Percentiles rank a stretch among this genome's conserved stretches.
phyloP scores from a whole-genome alignment of 1,284 basidiomycete species.

The Ceratobasidium sp. region DNA sequence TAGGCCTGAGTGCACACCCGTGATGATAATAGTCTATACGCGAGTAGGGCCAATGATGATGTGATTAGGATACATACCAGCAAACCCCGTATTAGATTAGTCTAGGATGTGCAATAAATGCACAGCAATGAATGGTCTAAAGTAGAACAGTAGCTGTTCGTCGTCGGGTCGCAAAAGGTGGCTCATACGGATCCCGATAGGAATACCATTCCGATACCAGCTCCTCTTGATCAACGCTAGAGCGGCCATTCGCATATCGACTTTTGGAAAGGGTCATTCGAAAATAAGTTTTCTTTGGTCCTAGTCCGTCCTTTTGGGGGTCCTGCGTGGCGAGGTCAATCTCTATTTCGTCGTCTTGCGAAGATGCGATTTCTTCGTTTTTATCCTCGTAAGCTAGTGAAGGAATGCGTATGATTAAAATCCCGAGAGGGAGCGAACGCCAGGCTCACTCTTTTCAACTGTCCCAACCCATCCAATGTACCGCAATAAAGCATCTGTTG shows the following conservation, averaged over 20 bases:
- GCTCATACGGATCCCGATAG: slow-evolving; percentile 1
- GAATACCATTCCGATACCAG: slow-evolving; percentile 7
- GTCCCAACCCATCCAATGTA: slow-evolving; percentile 39
- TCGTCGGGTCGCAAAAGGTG: neutral
- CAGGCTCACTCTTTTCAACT: slow-evolving; percentile 27
- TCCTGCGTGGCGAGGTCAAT: neutral
- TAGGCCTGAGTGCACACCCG: too few species aligned
- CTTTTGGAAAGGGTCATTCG: slow-evolving; percentile 7
- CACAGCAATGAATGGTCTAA: neutral
- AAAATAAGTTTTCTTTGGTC: neutral
- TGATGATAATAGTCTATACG: too few species aligned
- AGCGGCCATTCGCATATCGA: neutral
- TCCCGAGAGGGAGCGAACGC: neutral
- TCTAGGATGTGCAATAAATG: too few species aligned
- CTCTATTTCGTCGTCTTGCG: slow-evolving; percentile 25
- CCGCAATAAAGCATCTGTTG: slow-evolving; percentile 16
- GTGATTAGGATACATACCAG: too few species aligned
- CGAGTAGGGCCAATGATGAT: too few species aligned
- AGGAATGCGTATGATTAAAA: neutral
- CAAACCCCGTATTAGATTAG: too few species aligned
- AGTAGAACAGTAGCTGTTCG: neutral
- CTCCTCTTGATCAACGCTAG: neutral
- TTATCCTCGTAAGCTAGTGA: neutral
- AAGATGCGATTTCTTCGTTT: slow-evolving; percentile 27
- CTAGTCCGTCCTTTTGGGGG: neutral